Evolutionary conservation across 306 rosid genomes (phyloP).

Genomic region (Glycine soja): DNA sequence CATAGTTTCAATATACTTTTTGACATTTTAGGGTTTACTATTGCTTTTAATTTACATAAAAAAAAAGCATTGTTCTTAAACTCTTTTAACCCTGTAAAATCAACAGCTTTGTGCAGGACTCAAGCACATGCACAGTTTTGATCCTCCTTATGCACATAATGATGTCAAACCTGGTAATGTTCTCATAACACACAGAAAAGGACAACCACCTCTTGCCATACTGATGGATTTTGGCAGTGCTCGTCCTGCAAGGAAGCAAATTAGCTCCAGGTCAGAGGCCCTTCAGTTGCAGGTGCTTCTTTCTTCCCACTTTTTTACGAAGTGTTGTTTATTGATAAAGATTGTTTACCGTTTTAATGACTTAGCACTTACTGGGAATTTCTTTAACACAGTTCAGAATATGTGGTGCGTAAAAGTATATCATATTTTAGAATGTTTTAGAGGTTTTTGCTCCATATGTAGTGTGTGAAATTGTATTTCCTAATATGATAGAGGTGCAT

Average conservation of each 20-base stretch:
- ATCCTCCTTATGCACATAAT: slow-evolving; percentile 96
- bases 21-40: slow-evolving; percentile 22
- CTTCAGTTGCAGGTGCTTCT: slow-evolving; percentile 88
- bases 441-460: slow-evolving; percentile 34
- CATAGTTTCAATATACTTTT: slow-evolving; percentile 27
- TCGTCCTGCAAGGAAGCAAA: slow-evolving; percentile 85
- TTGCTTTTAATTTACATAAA: slow-evolving; percentile 5
- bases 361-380: slow-evolving; percentile 18
- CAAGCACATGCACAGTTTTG: slow-evolving; percentile 91
- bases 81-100: slow-evolving; percentile 50
- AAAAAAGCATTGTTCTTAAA: slow-evolving; percentile 13
- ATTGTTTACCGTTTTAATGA: slow-evolving; percentile 1
- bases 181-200: slow-evolving; percentile 81
- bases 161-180: slow-evolving; percentile 98
- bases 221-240: slow-evolving; percentile 99
- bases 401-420: not conserved
- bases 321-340: not conserved
- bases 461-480: slow-evolving; percentile 26
- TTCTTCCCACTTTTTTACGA: not conserved
- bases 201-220: slow-evolving; percentile 85
- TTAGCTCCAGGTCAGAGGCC: slow-evolving; percentile 86
- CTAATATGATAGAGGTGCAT: slow-evolving; percentile 19
- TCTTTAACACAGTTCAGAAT: slow-evolving; percentile 5
- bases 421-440: slow-evolving; percentile 8
- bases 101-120: slow-evolving; percentile 98